Percentiles rank a stretch among this genome's conserved stretches.
These are phyloP conservation scores for Penicillium salamii DNA, from an alignment of 495 filamentous ascomycete genomes.

Conservation along the genomic window DNA sequence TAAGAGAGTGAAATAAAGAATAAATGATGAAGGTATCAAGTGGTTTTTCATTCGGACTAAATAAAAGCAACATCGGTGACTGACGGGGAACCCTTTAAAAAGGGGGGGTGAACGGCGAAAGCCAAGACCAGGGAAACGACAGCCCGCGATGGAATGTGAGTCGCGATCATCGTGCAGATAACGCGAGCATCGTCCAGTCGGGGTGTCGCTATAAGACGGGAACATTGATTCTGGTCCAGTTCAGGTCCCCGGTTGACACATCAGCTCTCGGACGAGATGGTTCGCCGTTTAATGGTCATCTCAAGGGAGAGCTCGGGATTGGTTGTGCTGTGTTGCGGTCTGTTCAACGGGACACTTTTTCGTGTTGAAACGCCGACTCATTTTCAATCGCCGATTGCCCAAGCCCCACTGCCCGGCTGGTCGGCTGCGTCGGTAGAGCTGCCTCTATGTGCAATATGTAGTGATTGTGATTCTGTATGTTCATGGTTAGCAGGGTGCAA, in stretches of 20 bases:
- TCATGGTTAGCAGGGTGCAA: neutral
- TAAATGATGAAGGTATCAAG: neutral
- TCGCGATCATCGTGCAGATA: slow-evolving; percentile 25
- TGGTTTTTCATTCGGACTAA: slow-evolving; percentile 22
- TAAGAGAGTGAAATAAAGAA: neutral
- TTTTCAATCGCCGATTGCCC: slow-evolving; percentile 11
- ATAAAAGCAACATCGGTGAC: slow-evolving; percentile 3
- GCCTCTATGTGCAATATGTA: slow-evolving; percentile 1
- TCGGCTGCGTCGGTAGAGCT: slow-evolving; percentile 28
- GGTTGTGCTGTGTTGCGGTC: slow-evolving; percentile 1
- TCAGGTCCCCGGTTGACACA: neutral
- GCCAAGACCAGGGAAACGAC: slow-evolving; percentile 15
- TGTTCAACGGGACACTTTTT: no score
- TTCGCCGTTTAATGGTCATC: neutral
- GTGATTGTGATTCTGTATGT: neutral
- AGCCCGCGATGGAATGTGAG: slow-evolving; percentile 14
- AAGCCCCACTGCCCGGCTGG: slow-evolving; percentile 22
- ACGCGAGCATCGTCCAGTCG: slow-evolving; percentile 28
- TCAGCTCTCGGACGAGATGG: slow-evolving; percentile 14
- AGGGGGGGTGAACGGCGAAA: neutral
- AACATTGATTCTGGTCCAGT: neutral
- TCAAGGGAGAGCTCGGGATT: neutral
- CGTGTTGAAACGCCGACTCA: slow-evolving; percentile 3
- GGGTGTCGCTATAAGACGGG: slow-evolving; percentile 13
- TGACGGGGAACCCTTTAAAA: neutral